These are phyloP conservation scores for Salvia splendens DNA, from an alignment of 257 asterid genomes.

Conservation along the genomic window DNA sequence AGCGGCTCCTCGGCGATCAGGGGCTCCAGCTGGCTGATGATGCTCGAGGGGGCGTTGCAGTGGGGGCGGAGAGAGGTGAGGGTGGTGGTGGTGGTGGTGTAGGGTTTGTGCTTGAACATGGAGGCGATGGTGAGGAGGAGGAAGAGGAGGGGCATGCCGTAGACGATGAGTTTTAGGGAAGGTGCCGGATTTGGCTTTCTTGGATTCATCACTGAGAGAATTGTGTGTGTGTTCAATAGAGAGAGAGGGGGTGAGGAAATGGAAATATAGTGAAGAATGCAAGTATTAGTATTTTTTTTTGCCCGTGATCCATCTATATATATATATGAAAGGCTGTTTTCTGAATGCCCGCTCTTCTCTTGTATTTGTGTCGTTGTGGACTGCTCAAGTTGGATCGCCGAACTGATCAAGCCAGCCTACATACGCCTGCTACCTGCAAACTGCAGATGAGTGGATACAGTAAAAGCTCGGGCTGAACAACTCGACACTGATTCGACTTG, in stretches of 20 bases:
- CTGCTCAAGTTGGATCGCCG: no score
- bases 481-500: no score
- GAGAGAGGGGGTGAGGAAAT: not conserved
- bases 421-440: no score
- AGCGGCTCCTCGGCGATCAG: slow-evolving; percentile 46
- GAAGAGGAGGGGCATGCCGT: slow-evolving; percentile 24
- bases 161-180: slow-evolving; percentile 26
- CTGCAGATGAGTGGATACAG: no score
- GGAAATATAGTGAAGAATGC: not conserved
- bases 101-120: slow-evolving; percentile 27
- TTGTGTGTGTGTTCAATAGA: not conserved
- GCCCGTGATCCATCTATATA: no score
- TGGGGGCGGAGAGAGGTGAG: not conserved
- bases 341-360: no score
- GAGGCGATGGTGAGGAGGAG: slow-evolving; percentile 30
- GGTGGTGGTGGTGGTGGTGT: not conserved
- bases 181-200: slow-evolving; percentile 6
- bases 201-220: slow-evolving; percentile 10
- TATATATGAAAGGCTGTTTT: no score
- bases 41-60: slow-evolving; percentile 25
- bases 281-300: no score
- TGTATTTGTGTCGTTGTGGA: no score
- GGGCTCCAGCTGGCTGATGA: slow-evolving; percentile 44
- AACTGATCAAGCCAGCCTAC: no score
- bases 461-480: no score